Evolutionary conservation across 2,329 filamentous ascomycete species (phyloP).

Genomic region (Fusarium hostae): DNA sequence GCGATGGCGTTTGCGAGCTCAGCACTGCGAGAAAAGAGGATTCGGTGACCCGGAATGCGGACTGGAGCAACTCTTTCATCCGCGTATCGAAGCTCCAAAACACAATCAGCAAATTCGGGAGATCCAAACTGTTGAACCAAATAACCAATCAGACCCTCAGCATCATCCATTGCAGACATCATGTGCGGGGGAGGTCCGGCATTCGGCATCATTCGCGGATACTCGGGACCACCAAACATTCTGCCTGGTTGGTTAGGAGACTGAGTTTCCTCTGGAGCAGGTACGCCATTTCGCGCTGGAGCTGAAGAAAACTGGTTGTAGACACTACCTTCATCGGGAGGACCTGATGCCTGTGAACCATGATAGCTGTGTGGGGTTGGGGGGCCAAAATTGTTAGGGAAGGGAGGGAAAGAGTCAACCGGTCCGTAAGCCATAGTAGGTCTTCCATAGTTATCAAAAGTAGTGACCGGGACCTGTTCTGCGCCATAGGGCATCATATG

Average conservation of each 20-base stretch:
- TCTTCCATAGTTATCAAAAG: slow-evolving; percentile 53
- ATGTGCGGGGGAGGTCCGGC: slow-evolving; percentile 45
- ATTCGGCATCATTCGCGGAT: slow-evolving; percentile 50
- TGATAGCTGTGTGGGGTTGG: slow-evolving; percentile 71
- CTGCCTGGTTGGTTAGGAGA: slow-evolving; percentile 45
- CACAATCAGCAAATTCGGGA: slow-evolving; percentile 55
- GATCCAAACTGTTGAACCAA: slow-evolving; percentile 52
- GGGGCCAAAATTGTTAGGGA: slow-evolving; percentile 59
- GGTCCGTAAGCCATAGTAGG: slow-evolving; percentile 51
- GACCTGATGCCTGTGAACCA: slow-evolving; percentile 67
- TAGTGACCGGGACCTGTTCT: slow-evolving; percentile 50
- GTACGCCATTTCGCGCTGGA: slow-evolving; percentile 53
- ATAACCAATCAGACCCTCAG: slow-evolving; percentile 54
- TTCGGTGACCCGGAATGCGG: slow-evolving; percentile 63
- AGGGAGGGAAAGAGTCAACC: slow-evolving; percentile 49
- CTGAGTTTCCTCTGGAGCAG: slow-evolving; percentile 45
- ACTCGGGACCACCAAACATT: slow-evolving; percentile 48
- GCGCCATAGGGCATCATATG: slow-evolving; percentile 52
- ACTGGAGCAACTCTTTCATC: slow-evolving; percentile 53
- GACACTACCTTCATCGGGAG: slow-evolving; percentile 58
- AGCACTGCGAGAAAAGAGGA: slow-evolving; percentile 65
- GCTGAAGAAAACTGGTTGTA: slow-evolving; percentile 54
- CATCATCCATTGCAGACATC: slow-evolving; percentile 44
- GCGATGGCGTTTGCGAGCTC: slow-evolving; percentile 45
- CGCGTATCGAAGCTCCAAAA: slow-evolving; percentile 58